These are phyloP conservation scores for Fusarium tupiense DNA, from an alignment of 2,329 filamentous ascomycete species.

Conservation along the genomic window DNA sequence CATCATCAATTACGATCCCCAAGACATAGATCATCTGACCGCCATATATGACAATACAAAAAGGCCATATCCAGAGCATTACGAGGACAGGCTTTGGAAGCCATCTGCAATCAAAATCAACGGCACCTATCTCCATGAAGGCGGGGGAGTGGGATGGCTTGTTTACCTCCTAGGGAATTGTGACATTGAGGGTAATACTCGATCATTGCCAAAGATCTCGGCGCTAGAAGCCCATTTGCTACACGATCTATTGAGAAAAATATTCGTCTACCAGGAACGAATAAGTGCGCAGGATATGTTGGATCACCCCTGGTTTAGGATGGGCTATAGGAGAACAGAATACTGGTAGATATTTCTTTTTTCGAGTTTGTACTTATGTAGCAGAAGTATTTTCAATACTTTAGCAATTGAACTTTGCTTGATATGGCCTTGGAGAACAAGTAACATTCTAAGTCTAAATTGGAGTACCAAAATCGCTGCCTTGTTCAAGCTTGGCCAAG, in stretches of 20 bases:
- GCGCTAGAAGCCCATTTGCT: neutral
- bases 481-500: neutral
- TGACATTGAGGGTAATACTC: rapidly evolving
- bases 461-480: too few species aligned
- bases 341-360: neutral
- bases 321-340: neutral
- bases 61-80: neutral
- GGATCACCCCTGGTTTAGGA: neutral
- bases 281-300: neutral
- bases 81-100: rapidly evolving
- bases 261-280: neutral
- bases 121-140: neutral
- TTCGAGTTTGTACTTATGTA: too few species aligned
- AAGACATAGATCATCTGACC: neutral
- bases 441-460: neutral
- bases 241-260: neutral
- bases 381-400: too few species aligned
- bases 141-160: neutral
- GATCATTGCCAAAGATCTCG: neutral
- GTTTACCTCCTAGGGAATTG: neutral
- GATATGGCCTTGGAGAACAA: neutral
- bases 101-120: neutral
- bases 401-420: neutral
- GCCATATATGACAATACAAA: neutral
- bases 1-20: neutral